Evolutionary conservation across 331 rosid species (phyloP).

Genomic region (Quercus lobata): DNA sequence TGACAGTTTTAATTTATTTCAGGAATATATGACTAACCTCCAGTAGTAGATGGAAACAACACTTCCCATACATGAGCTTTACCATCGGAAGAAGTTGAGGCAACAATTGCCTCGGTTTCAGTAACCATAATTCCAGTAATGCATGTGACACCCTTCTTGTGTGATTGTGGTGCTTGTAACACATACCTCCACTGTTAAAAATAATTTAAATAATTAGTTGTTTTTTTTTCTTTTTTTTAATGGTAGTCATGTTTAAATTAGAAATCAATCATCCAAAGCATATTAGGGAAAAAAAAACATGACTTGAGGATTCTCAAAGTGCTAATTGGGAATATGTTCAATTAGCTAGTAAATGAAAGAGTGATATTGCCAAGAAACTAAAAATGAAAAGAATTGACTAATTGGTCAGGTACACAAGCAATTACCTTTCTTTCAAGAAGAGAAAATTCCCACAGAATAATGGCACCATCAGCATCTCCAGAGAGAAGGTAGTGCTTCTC

Average conservation of each 20-base stretch:
- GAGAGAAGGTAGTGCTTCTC: constrained; percentile 75
- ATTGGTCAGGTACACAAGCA: neutral
- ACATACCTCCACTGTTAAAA: constrained; percentile 73
- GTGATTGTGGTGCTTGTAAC: constrained; percentile 61
- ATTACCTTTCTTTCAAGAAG: constrained; percentile 64
- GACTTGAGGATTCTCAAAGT: neutral
- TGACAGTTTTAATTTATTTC: neutral
- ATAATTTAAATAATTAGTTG: neutral
- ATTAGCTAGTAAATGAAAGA: neutral
- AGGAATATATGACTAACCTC: constrained; percentile 43
- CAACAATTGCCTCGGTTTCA: constrained; percentile 68
- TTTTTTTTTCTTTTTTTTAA: neutral
- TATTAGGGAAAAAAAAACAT: neutral
- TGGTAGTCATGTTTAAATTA: neutral
- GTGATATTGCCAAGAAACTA: neutral
- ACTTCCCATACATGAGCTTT: constrained; percentile 63
- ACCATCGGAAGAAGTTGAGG: constrained; percentile 87
- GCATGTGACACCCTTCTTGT: constrained; percentile 96
- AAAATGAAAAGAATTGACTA: neutral
- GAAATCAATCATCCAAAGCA: neutral
- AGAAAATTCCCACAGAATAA: constrained; percentile 73
- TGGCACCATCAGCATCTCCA: constrained; percentile 82
- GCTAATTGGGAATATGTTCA: neutral
- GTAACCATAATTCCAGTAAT: constrained; percentile 75
- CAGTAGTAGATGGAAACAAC: constrained; percentile 40